A percentile compares a stretch with the other conserved stretches of the same genome.
These are phyloP conservation scores for Clonostachys sp. DNA, from an alignment of 2,329 filamentous ascomycete species.

Conservation along the genomic window DNA sequence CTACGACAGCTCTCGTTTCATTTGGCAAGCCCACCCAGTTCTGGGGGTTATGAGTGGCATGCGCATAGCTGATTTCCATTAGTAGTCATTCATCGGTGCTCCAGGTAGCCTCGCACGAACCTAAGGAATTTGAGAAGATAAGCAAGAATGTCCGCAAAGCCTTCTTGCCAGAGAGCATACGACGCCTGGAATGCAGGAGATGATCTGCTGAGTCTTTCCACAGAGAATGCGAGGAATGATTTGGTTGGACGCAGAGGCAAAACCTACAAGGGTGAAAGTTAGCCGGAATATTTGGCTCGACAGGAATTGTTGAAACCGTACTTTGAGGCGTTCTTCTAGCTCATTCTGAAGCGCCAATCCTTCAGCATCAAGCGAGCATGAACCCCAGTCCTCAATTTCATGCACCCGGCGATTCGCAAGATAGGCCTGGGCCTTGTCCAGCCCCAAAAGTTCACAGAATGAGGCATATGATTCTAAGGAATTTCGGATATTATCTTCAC, in stretches of 20 bases:
- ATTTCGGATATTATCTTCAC: slow-evolving; percentile 60
- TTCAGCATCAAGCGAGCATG: slow-evolving; percentile 70
- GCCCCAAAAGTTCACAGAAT: slow-evolving; percentile 75
- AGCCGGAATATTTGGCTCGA: slow-evolving; percentile 5
- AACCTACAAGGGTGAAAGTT: slow-evolving; percentile 29
- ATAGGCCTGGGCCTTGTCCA: slow-evolving; percentile 79
- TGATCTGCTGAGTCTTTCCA: slow-evolving; percentile 77
- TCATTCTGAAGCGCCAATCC: slow-evolving; percentile 75
- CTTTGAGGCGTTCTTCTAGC: slow-evolving; percentile 71
- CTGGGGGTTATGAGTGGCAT: slow-evolving; percentile 81
- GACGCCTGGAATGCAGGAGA: slow-evolving; percentile 72
- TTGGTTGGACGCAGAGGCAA: slow-evolving; percentile 85
- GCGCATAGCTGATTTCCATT: slow-evolving; percentile 60
- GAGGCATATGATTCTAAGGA: slow-evolving; percentile 69
- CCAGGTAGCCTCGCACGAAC: slow-evolving; percentile 24
- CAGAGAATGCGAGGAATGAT: slow-evolving; percentile 85
- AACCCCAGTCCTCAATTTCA: slow-evolving; percentile 77
- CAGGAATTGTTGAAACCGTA: slow-evolving; percentile 18
- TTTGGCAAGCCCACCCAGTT: slow-evolving; percentile 76
- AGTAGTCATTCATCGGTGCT: slow-evolving; percentile 3
- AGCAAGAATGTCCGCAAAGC: slow-evolving; percentile 78
- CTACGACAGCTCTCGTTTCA: slow-evolving; percentile 74
- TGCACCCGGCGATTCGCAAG: slow-evolving; percentile 69
- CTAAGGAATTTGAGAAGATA: slow-evolving; percentile 80
- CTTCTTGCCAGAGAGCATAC: slow-evolving; percentile 77